phyloP scores from a whole-genome alignment of 164 flowering plant genomes.

The Aristolochia californica region DNA sequence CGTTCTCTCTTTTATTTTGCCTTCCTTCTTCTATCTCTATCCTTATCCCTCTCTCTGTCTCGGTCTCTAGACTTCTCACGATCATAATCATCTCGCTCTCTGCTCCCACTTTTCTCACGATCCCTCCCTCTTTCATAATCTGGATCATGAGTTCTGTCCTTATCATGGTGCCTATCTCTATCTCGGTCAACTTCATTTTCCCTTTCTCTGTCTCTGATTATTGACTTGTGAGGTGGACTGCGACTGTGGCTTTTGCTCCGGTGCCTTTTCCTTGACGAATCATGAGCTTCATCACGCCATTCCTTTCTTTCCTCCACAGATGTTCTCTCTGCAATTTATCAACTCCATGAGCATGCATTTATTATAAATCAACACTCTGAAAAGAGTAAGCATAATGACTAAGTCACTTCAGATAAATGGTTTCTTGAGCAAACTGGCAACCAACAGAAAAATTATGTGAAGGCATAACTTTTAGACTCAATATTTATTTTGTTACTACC shows the following conservation, averaged over 20 bases:
- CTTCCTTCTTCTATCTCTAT: neutral
- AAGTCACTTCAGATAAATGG: neutral
- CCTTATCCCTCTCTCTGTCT: conserved; percentile 42
- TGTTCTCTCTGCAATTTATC: conserved; percentile 38
- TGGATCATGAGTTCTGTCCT: conserved; percentile 35
- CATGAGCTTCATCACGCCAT: conserved; percentile 45
- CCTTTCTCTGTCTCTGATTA: conserved; percentile 42
- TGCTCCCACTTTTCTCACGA: conserved; percentile 43
- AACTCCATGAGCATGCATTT: neutral
- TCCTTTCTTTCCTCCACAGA: conserved; percentile 48
- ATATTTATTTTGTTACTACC: too few relatives aligned
- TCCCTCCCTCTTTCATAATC: conserved; percentile 40
- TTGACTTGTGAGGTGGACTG: conserved; percentile 62
- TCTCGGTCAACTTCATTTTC: conserved; percentile 40
- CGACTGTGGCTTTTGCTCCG: conserved; percentile 56
- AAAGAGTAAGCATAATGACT: neutral
- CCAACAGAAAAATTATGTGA: too few relatives aligned
- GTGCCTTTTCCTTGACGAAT: conserved; percentile 58
- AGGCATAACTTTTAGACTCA: too few relatives aligned
- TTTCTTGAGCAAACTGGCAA: too few relatives aligned
- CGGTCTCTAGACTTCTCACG: conserved; percentile 25
- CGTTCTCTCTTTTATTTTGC: too few relatives aligned
- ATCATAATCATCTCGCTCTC: conserved; percentile 42
- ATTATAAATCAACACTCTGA: neutral
- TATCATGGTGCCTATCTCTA: conserved; percentile 41